Conservation (phyloP, 1,284 basidiomycete genomes). For the Tilletia walkeri region DNA sequence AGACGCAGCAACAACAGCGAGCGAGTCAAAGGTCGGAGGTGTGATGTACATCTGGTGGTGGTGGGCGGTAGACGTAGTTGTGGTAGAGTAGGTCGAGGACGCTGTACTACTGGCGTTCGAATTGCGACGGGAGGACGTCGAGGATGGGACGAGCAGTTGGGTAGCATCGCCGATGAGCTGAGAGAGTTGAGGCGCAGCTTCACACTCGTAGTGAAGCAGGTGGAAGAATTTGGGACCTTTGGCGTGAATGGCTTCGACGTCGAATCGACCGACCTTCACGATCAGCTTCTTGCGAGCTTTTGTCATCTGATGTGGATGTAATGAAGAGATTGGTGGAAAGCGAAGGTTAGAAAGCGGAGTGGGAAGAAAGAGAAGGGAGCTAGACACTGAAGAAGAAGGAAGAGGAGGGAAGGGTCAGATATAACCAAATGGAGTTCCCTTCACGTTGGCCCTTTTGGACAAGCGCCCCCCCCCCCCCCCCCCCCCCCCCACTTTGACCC, state of each 20-base stretch:
- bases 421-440: too few species aligned
- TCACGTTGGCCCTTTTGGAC: too few species aligned
- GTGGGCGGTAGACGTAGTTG: too few species aligned
- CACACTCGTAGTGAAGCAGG: conserved; percentile 5
- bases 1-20: too few species aligned
- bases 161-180: conserved; percentile 1
- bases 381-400: neutral
- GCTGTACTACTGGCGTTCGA: too few species aligned
- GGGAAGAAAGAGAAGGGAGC: neutral
- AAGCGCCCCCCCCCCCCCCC: too few species aligned
- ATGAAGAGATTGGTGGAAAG: neutral
- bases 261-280: conserved; percentile 10
- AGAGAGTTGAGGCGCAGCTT: conserved; percentile 9
- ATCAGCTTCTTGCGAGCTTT: conserved; percentile 12
- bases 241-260: neutral
- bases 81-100: too few species aligned
- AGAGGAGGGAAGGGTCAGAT: too few species aligned
- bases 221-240: neutral
- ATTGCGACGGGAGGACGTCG: too few species aligned
- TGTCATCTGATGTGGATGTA: neutral
- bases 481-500: too few species aligned
- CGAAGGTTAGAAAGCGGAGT: neutral
- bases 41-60: too few species aligned
- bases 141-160: neutral
- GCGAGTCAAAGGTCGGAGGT: too few species aligned